These are phyloP conservation scores for Gossypium davidsonii DNA, from an alignment of 441 rosid genomes.

Conservation along the genomic window DNA sequence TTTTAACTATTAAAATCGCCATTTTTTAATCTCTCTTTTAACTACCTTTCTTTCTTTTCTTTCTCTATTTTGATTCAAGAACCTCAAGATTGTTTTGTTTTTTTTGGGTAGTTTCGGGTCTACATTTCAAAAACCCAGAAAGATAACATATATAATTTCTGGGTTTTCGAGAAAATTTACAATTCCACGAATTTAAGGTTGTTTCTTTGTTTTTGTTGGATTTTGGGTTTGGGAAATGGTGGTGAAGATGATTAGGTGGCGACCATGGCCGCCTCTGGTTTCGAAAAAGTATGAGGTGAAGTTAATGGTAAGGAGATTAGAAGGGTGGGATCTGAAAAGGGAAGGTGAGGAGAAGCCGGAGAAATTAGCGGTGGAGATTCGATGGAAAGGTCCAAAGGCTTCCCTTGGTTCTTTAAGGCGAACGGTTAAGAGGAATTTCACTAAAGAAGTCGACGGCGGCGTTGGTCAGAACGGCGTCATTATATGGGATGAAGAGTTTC, in stretches of 20 bases:
- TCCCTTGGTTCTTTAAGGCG: constrained; percentile 70
- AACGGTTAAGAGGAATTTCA: constrained; percentile 75
- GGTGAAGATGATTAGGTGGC: constrained; percentile 97
- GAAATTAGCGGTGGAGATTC: constrained; percentile 65
- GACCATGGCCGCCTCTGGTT: constrained; percentile 85
- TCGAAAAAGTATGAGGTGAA: constrained; percentile 72
- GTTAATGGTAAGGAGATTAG: constrained; percentile 53
- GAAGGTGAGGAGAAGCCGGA: constrained; percentile 30
- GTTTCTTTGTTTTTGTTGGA: background rate
- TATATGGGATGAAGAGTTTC: constrained; percentile 83
- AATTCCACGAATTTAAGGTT: background rate
- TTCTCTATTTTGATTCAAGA: constrained; percentile 4
- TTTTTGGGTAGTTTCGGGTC: background rate
- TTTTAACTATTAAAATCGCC: background rate
- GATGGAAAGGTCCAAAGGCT: constrained; percentile 89
- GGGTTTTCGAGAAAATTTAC: background rate
- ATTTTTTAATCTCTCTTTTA: background rate
- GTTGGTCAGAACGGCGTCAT: constrained; percentile 39
- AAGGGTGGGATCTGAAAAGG: constrained; percentile 71
- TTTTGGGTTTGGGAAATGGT: constrained; percentile 40
- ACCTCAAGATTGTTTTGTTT: background rate
- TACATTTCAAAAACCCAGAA: background rate
- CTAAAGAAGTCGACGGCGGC: constrained; percentile 47
- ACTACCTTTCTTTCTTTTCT: background rate
- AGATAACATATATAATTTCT: constrained; percentile 4